Conservation (phyloP, 1,284 basidiomycete genomes). For the Apiotrichum laibachii region DNA sequence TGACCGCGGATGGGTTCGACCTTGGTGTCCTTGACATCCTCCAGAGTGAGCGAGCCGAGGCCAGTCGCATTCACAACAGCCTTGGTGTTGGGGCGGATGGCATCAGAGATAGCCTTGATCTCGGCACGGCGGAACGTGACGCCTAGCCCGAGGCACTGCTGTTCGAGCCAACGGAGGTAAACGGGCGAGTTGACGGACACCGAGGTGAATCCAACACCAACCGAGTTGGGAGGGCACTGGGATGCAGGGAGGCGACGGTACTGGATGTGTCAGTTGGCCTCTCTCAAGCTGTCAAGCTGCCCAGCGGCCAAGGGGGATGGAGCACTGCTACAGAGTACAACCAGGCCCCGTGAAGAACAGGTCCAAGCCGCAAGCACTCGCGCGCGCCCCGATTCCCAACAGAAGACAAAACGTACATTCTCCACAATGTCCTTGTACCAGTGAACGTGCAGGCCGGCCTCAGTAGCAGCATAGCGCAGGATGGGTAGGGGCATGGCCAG, state of each 20-base stretch:
- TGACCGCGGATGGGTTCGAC: conserved; percentile 26
- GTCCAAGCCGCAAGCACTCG: too few species aligned
- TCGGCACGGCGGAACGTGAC: conserved; percentile 13
- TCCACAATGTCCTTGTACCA: conserved; percentile 20
- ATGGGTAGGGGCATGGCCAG: conserved; percentile 25
- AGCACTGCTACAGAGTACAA: too few species aligned
- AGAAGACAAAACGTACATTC: conserved; percentile 5
- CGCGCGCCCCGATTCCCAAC: background rate
- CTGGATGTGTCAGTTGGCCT: conserved; percentile 7
- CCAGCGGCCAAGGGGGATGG: too few species aligned
- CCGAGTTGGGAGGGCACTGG: conserved; percentile 20
- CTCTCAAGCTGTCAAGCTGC: too few species aligned
- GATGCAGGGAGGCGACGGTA: conserved; percentile 15
- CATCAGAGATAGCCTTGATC: conserved; percentile 12
- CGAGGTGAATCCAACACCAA: conserved; percentile 22
- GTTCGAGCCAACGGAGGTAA: conserved; percentile 24
- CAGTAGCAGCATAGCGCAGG: conserved; percentile 20
- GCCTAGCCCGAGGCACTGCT: conserved; percentile 18
- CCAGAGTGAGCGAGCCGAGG: conserved; percentile 14
- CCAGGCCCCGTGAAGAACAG: too few species aligned
- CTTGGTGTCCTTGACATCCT: conserved; percentile 15
- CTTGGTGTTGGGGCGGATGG: background rate
- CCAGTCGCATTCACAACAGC: conserved; percentile 20
- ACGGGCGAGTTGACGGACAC: conserved; percentile 23
- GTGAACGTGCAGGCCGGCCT: conserved; percentile 22